Evolutionary conservation across 202 grass and related monocot species (phyloP).

Genomic region (Hordeum pubiflorum): DNA sequence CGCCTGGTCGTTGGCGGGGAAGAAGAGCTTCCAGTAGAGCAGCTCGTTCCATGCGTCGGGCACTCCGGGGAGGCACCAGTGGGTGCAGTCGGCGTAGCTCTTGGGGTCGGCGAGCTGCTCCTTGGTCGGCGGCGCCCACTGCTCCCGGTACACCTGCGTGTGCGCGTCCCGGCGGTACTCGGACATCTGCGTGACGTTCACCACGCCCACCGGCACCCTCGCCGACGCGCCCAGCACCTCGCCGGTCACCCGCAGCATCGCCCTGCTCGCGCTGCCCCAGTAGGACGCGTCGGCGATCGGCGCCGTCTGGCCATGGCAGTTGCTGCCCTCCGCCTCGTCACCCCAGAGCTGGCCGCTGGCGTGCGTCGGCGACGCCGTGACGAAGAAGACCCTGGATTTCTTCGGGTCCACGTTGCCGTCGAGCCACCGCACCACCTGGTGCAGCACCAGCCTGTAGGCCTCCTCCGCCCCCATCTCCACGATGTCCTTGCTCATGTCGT

Average conservation of each 20-base stretch:
- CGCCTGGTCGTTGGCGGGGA: constrained; percentile 41
- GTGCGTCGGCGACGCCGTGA: constrained; percentile 76
- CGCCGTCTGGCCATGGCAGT: constrained; percentile 74
- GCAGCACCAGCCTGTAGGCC: constrained; percentile 63
- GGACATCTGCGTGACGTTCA: constrained; percentile 77
- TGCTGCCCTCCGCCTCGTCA: constrained; percentile 44
- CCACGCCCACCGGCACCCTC: constrained; percentile 49
- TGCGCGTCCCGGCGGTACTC: constrained; percentile 80
- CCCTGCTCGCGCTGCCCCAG: constrained; percentile 44
- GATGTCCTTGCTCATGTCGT: constrained; percentile 61
- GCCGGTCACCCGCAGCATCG: constrained; percentile 47
- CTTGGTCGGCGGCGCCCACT: constrained; percentile 51
- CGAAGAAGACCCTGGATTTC: constrained; percentile 64
- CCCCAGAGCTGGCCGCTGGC: constrained; percentile 65
- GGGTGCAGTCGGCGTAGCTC: constrained; percentile 85
- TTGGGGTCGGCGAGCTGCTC: constrained; percentile 67
- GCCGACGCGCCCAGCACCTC: constrained; percentile 48
- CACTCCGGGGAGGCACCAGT: constrained; percentile 95
- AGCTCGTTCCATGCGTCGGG: constrained; percentile 95
- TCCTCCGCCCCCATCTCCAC: constrained; percentile 63
- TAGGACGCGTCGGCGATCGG: constrained; percentile 39
- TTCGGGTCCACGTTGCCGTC: constrained; percentile 64
- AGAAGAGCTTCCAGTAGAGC: constrained; percentile 78
- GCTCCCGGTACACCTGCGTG: constrained; percentile 79
- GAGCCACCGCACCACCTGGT: constrained; percentile 63